Conservation (phyloP, 306 rosid genomes). For the Glycyrrhiza uralensis region DNA sequence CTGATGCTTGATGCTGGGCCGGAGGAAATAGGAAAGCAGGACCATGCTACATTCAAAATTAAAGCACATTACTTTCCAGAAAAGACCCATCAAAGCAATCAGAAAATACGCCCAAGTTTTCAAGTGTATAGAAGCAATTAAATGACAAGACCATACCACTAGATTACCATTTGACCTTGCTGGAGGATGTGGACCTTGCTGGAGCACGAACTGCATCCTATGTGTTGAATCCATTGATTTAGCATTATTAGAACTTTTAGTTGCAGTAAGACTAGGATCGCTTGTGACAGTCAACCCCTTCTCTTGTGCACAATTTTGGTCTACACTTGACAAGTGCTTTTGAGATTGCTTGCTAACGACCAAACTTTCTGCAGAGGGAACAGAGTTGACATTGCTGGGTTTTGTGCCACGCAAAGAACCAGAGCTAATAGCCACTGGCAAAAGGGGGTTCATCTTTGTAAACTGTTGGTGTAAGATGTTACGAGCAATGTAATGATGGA, state of each 20-base stretch:
- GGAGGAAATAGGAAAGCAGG: slow-evolving; percentile 41
- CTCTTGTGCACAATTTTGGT: slow-evolving; percentile 23
- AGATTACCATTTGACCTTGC: slow-evolving; percentile 30
- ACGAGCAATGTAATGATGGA: slow-evolving; percentile 65
- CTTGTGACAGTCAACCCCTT: slow-evolving; percentile 29
- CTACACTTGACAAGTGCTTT: slow-evolving; percentile 28
- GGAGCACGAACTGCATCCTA: slow-evolving; percentile 37
- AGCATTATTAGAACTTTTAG: slow-evolving; percentile 30
- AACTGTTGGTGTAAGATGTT: slow-evolving; percentile 59
- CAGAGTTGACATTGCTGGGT: slow-evolving; percentile 24
- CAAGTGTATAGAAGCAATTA: neutral
- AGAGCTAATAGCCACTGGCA: slow-evolving; percentile 36
- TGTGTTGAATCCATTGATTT: slow-evolving; percentile 34
- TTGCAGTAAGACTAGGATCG: slow-evolving; percentile 26
- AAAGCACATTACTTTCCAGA: slow-evolving; percentile 8
- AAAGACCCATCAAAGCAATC: neutral
- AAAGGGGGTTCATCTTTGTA: slow-evolving; percentile 32
- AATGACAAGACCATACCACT: slow-evolving; percentile 49
- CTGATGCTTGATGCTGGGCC: slow-evolving; percentile 48
- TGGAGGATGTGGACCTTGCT: slow-evolving; percentile 41
- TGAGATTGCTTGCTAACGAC: slow-evolving; percentile 31
- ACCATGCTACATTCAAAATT: slow-evolving; percentile 46
- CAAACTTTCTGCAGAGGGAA: slow-evolving; percentile 33
- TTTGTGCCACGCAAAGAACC: slow-evolving; percentile 42
- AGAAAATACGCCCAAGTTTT: neutral